Evolutionary conservation across 2,329 filamentous ascomycete genomes (phyloP).

Genomic region (Calonectria ilicicola): DNA sequence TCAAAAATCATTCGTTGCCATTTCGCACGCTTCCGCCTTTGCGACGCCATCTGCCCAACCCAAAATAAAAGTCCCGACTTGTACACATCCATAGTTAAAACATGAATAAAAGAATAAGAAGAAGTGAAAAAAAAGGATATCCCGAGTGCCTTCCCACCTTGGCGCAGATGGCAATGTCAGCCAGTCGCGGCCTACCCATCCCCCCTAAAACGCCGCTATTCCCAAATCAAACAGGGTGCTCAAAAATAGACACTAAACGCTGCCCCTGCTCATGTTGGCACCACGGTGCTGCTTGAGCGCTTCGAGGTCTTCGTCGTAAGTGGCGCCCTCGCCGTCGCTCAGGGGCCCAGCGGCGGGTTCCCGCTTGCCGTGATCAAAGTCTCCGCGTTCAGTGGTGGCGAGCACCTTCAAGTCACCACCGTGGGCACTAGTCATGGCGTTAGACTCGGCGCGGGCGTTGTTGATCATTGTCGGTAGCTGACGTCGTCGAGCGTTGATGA

Average conservation of each 20-base stretch:
- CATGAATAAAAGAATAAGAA: slow-evolving; percentile 4
- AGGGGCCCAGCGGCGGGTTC: slow-evolving; percentile 51
- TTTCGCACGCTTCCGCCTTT: not conserved
- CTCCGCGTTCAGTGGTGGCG: slow-evolving; percentile 52
- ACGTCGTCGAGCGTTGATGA: slow-evolving; percentile 80
- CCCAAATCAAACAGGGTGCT: slow-evolving; percentile 30
- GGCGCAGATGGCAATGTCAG: slow-evolving; percentile 29
- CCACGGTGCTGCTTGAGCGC: slow-evolving; percentile 44
- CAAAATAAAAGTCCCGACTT: slow-evolving; percentile 19
- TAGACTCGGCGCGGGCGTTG: slow-evolving; percentile 64
- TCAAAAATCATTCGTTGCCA: slow-evolving; percentile 15
- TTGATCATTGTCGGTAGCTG: slow-evolving; percentile 72
- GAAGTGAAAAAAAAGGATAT: not conserved
- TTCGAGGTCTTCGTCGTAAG: slow-evolving; percentile 59
- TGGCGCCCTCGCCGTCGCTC: slow-evolving; percentile 61
- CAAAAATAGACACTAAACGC: slow-evolving; percentile 50
- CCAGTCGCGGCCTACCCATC: slow-evolving; percentile 30
- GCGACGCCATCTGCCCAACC: slow-evolving; percentile 7
- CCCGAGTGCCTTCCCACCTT: not conserved
- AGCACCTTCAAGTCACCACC: slow-evolving; percentile 52
- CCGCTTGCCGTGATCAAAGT: slow-evolving; percentile 53
- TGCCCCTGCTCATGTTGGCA: slow-evolving; percentile 58
- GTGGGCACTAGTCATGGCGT: slow-evolving; percentile 56
- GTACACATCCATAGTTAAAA: slow-evolving; percentile 17
- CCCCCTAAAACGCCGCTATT: slow-evolving; percentile 32